phyloP scores from a whole-genome alignment of 2,329 filamentous ascomycete genomes.

The Mariannaea sp. region DNA sequence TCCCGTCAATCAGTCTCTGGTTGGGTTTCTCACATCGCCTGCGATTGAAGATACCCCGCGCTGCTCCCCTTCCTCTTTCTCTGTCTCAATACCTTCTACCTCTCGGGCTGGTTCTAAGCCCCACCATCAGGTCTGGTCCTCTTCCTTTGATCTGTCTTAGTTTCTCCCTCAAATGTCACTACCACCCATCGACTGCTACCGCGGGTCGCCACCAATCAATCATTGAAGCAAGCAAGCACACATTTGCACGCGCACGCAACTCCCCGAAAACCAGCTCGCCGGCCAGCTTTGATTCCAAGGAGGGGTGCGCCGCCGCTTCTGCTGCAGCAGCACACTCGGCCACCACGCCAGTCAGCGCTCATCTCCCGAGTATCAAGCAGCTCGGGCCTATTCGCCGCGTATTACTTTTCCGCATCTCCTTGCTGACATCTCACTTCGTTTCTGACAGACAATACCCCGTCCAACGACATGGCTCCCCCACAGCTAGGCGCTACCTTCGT shows the following conservation, averaged over 20 bases:
- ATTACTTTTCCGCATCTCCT: slow-evolving; percentile 34
- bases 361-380: slow-evolving; percentile 28
- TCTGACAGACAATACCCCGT: slow-evolving; percentile 36
- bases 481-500: slow-evolving; percentile 62
- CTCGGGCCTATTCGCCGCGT: slow-evolving; percentile 36
- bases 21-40: not conserved
- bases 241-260: slow-evolving; percentile 27
- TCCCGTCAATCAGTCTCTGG: slow-evolving; percentile 17
- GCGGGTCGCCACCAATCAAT: slow-evolving; percentile 23
- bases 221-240: slow-evolving; percentile 21
- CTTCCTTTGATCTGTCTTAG: slow-evolving; percentile 3
- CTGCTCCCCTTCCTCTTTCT: slow-evolving; percentile 2
- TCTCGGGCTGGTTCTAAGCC: not conserved
- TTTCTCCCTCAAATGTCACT: slow-evolving; percentile 15
- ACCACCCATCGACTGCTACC: slow-evolving; percentile 8
- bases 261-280: slow-evolving; percentile 24
- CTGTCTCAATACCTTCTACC: not conserved
- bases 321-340: slow-evolving; percentile 33
- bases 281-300: slow-evolving; percentile 28
- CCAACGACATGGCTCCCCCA: slow-evolving; percentile 36
- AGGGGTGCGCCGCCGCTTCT: slow-evolving; percentile 37
- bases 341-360: slow-evolving; percentile 36
- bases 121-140: not conserved
- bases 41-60: not conserved
- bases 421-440: slow-evolving; percentile 41